These are phyloP conservation scores for Thermomyces lanuginosus DNA, from an alignment of 2,329 filamentous ascomycete species.

Conservation along the genomic window DNA sequence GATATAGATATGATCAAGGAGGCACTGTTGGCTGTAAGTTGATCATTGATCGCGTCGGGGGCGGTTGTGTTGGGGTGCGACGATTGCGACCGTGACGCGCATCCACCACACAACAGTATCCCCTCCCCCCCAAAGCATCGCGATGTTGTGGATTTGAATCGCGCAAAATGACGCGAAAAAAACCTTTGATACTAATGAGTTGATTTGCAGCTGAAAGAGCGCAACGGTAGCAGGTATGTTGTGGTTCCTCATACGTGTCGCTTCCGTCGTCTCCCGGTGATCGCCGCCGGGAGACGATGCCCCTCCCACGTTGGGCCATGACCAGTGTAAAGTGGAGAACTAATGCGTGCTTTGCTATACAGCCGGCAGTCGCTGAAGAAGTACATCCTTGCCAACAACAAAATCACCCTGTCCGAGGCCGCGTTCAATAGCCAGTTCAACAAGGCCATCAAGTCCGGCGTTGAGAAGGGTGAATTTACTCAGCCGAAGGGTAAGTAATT, in stretches of 20 bases:
- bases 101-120: constrained; percentile 7
- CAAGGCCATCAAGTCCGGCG: constrained; percentile 64
- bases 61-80: constrained; percentile 2
- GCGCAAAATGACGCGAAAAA: neutral
- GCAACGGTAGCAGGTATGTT: constrained; percentile 52
- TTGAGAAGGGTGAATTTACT: constrained; percentile 71
- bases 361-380: constrained; percentile 61
- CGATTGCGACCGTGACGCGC: constrained; percentile 18
- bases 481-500: constrained; percentile 75
- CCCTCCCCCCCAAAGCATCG: constrained; percentile 10
- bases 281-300: constrained; percentile 10
- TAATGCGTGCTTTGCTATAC: constrained; percentile 7
- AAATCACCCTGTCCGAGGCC: constrained; percentile 37
- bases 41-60: constrained; percentile 32
- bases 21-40: constrained; percentile 53
- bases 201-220: constrained; percentile 47
- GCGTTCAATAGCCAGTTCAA: constrained; percentile 65
- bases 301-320: constrained; percentile 15
- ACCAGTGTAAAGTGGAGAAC: neutral
- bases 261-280: constrained; percentile 11
- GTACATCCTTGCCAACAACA: constrained; percentile 58
- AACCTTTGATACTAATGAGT: constrained; percentile 8
- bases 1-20: constrained; percentile 55
- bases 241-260: constrained; percentile 4
- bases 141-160: neutral